Percentiles rank a stretch among this genome's conserved stretches.
Evolutionary conservation across 805 yeast genomes (phyloP).

Genomic region (Teunomyces funiuensis): DNA sequence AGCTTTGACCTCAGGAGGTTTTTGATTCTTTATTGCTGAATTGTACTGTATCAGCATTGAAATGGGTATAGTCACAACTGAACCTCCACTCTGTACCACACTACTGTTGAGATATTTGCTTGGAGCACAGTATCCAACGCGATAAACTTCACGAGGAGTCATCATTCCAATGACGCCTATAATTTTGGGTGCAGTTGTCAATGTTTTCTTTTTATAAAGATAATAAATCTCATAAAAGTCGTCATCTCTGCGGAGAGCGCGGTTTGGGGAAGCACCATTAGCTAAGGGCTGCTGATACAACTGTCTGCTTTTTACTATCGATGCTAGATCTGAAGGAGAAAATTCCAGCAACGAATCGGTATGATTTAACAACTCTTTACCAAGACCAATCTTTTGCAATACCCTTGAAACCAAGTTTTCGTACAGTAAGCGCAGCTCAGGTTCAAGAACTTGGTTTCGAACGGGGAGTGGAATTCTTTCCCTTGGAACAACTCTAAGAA

Average conservation of each 20-base stretch:
- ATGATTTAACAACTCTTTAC: constrained; percentile 11
- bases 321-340: not conserved
- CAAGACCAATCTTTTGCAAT: constrained; percentile 15
- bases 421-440: constrained; percentile 16
- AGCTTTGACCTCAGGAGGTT: constrained; percentile 24
- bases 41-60: constrained; percentile 12
- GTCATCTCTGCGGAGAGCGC: not conserved
- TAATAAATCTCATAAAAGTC: constrained; percentile 15
- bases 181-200: constrained; percentile 21
- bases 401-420: constrained; percentile 17
- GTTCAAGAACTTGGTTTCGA: constrained; percentile 8
- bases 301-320: constrained; percentile 18
- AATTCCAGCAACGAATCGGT: not conserved
- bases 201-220: constrained; percentile 21
- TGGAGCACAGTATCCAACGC: constrained; percentile 3
- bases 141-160: constrained; percentile 16
- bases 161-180: constrained; percentile 21
- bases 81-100: not conserved
- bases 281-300: constrained; percentile 9
- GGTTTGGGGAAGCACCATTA: not conserved
- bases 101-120: not conserved
- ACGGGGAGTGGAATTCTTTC: constrained; percentile 6
- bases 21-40: constrained; percentile 8
- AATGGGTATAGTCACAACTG: constrained; percentile 1
- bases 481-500: constrained; percentile 22